Base-by-base conservation (phyloP, 208 protist genomes). In the Trypanosoma vivax region DNA sequence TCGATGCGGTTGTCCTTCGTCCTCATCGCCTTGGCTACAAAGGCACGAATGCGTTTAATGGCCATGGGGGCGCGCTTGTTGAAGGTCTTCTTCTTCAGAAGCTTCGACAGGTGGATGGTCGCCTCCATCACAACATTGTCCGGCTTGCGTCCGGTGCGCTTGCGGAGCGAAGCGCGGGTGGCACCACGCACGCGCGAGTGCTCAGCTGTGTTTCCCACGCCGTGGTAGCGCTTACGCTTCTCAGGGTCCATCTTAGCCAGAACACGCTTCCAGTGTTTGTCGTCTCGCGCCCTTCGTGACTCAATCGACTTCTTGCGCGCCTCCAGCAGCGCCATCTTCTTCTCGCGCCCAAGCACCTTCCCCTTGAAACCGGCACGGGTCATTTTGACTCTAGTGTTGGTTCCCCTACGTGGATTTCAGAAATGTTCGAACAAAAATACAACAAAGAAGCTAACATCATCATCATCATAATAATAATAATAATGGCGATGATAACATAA, bases 91-190 rank as follows among this genome's bases (percentile, higher is more conserved):
- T 79, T 90, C 77, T 98, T 90, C 40, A 98, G 71, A 56, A 90
- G 75, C 90, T 98, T 98, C 76, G 97, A 88, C 46, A 99, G 78
- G 87, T 98, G 94, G 73, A 99, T 97, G 60, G 97, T 98, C 70
- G 94, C 95, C 77, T 98, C 97, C 56, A 97, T 81, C 35, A 87
- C 81, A 41, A 98, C 71, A 51, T 80, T 72, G 53, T 96, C 80
- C 23, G 78, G 67, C 73, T 87, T 92, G 75, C 84, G 84, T 61
- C 78, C 84, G 28, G 71, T 82, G 65, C 67, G 73, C 73, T 92
- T 86, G 73, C 74, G 77, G 50, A 92, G 78, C 21, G 84, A 86
- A 34, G 77, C 74, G 62, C 84, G 79, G 52, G 84, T 92, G 54
- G 60, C 60, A 47, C 84, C 84, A 64, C 84, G 84, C 46, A 87